Evolutionary conservation across 2,329 filamentous ascomycete genomes (phyloP), one percentile per base, ranked within the genome.

Genomic region (Aureobasidium mangrovei): DNA sequence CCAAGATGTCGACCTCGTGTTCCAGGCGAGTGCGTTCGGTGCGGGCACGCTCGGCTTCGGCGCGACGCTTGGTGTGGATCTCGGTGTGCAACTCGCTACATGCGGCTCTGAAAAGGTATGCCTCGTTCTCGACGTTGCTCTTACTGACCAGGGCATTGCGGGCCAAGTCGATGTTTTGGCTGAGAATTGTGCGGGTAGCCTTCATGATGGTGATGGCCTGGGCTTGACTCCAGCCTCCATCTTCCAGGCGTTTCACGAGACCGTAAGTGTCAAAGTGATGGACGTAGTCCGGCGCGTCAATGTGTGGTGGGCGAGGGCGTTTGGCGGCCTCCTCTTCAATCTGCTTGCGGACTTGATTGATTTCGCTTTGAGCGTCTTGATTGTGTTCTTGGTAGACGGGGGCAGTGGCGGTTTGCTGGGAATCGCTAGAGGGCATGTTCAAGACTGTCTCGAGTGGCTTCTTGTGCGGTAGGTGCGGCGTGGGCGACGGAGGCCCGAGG

Each of bases 191-290:
- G 26, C 91, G 83, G 54, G 97, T 83, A 4, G 86, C 89, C 74
- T 97, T 97, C 93, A 98, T 98, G 49, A 89, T 77, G 4, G 84
- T 88, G 48, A 90, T 82, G 28, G 89, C 83, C 69, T 96, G 91
- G 0, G 77, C 77, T 42, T 80, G 75, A 1, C 80, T 82, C 70
- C 90, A 96, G 0, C 85, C 86, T 9, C 83, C 83, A 0, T 72
- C 73, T 18, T 83, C 78, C 12, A 98, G 81, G 62, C 88, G 82
- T 64, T 86, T 85, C 12, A 97, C 93, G 4, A 97, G 79, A 10
- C 83, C 84, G 70, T 93, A 98, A 27, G 85, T 95, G 71, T 98
- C 91, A 70, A 98, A 98, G 72, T 97, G 90, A 72, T 98, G 93
- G 33, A 95, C 83, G 66, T 95, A 94, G 1, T 84, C 86, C 6